phyloP scores from a whole-genome alignment of 768 basidiomycete species.

The Lepiota venenata region DNA sequence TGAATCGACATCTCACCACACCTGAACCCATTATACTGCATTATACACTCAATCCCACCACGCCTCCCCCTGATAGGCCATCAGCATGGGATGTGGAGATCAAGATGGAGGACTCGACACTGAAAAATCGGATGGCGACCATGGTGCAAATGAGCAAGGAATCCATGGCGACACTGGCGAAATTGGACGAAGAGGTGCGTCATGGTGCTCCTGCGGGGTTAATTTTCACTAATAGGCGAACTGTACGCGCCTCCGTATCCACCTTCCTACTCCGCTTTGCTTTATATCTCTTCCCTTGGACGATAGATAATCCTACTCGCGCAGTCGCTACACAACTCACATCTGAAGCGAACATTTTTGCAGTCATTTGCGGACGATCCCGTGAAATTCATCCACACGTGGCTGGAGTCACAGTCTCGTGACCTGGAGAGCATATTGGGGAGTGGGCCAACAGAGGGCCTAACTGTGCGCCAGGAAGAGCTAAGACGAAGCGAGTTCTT shows the following conservation, averaged over 20 bases:
- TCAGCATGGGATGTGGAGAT: constrained; percentile 87
- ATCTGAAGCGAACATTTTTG: constrained; percentile 84
- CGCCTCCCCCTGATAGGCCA: constrained; percentile 63
- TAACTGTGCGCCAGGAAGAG: constrained; percentile 84
- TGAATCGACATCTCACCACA: constrained; percentile 73
- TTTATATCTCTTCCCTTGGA: background rate
- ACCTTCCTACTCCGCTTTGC: background rate
- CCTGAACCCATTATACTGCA: constrained; percentile 81
- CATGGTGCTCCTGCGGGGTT: background rate
- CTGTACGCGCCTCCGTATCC: background rate
- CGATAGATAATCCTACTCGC: constrained; percentile 75
- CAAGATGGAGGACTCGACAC: constrained; percentile 74
- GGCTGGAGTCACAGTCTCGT: constrained; percentile 89
- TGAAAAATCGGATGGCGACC: constrained; percentile 77
- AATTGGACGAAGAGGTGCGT: constrained; percentile 87
- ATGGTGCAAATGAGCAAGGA: constrained; percentile 69
- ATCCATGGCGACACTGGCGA: constrained; percentile 59
- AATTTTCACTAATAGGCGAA: background rate
- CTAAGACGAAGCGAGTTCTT: constrained; percentile 88
- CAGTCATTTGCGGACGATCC: constrained; percentile 80
- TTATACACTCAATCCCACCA: constrained; percentile 65
- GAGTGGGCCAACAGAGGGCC: constrained; percentile 77
- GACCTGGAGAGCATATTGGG: constrained; percentile 90
- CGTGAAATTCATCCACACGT: constrained; percentile 78
- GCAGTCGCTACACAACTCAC: constrained; percentile 83